Base-by-base conservation (phyloP, 441 rosid species). In the Mallotus repandus region DNA sequence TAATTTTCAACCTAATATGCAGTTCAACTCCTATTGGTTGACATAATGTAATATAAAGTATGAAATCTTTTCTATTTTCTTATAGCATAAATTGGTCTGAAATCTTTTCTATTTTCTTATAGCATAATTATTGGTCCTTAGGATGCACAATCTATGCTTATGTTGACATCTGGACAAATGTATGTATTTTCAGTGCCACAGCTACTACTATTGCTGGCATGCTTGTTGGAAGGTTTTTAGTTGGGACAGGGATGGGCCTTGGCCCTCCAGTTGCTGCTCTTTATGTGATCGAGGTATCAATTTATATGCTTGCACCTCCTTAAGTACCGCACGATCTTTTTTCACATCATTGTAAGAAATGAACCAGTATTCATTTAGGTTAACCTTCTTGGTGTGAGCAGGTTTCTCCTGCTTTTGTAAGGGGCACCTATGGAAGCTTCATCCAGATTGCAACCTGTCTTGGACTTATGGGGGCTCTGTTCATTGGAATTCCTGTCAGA, bases 341-440 rank as follows among this genome's bases (percentile, higher is more conserved):
- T 63, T 45, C 45, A 46, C 68, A 54, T 64, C 56, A 57, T 15
- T 59, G 22, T 25, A 45, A 43, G 19, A 73, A 25, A 29, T 66
- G 35, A 65, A 59, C 55, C 49, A 10, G 46, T 22, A 41, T 35
- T 38, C 57, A 65, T 62, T 54, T 50, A 45, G 54, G 53, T 57
- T 53, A 48, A 15, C 69, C 48, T 32, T 6, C 15, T 43, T 63
- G 25, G 18, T 12, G 0, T 71, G 70, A 73, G 70, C 88, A 92
- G 98, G 89, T 96, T 77, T 91, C 98, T 71, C 99, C 99, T 54
- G 78, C 94, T 76, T 87, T 81, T 79, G 92, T 93, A 53, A 90
- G 99, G 90, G 98, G 97, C 68, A 86, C 99, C 18, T 93, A 87
- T 84, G 99, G 99, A 76, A 93, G 99, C 84, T 86, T 86, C 82